phyloP scores from a whole-genome alignment of 306 rosid genomes.

The Astragalus membranaceus region DNA sequence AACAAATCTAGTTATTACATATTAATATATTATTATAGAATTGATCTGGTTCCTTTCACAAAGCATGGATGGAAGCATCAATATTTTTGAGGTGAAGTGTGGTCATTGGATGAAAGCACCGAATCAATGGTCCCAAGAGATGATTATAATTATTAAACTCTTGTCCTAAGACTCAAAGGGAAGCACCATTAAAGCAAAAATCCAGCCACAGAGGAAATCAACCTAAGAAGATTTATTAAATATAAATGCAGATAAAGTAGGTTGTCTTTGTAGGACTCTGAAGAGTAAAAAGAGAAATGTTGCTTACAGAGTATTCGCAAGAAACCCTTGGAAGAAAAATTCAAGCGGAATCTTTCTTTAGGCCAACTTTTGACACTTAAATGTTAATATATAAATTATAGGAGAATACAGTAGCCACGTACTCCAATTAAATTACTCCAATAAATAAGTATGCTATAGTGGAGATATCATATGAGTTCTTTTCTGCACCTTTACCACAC shows the following conservation, averaged over 20 bases:
- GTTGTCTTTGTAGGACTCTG: constrained; percentile 19
- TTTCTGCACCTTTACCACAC: no score
- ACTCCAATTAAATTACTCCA: not conserved
- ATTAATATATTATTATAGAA: not conserved
- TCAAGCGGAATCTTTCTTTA: constrained; percentile 27
- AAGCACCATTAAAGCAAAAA: constrained; percentile 23
- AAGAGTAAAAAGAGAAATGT: not conserved
- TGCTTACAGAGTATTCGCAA: not conserved
- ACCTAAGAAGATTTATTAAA: constrained; percentile 1
- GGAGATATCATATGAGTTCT: constrained; percentile 18
- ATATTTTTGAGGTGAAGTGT: constrained; percentile 4
- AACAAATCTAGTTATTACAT: no score
- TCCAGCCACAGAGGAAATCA: constrained; percentile 17
- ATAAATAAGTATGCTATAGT: not conserved
- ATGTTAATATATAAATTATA: not conserved
- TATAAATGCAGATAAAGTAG: constrained; percentile 11
- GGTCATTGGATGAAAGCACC: constrained; percentile 27
- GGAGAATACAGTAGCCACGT: not conserved
- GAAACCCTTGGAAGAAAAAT: not conserved
- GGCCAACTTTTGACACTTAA: not conserved
- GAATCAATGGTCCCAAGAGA: constrained; percentile 13
- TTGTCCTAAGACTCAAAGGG: not conserved
- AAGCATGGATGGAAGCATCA: not conserved
- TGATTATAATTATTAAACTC: constrained; percentile 6
- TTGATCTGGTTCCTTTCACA: constrained; percentile 18